Conservation (phyloP, 768 basidiomycete genomes). For the Rhodotorula taiwanensis region DNA sequence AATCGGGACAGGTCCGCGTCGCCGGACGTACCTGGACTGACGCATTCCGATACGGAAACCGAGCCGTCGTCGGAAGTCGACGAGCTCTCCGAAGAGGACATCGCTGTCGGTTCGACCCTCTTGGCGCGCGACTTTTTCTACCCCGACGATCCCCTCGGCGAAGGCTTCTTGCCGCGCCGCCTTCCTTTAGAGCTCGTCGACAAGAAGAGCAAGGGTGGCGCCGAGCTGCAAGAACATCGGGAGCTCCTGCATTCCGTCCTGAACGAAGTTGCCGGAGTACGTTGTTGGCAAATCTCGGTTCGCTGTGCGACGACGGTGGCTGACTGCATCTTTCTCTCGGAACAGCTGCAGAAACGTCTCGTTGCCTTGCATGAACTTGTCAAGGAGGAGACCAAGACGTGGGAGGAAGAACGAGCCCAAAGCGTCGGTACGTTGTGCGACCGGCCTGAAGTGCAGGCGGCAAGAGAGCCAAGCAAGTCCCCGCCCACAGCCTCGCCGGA, state of each 20-base stretch:
- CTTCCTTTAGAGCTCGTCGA: conserved; percentile 21
- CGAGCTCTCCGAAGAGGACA: background rate
- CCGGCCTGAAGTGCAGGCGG: no score
- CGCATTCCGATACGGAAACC: background rate
- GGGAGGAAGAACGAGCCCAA: no score
- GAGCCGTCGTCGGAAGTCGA: background rate
- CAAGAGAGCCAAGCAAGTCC: no score
- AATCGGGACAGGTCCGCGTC: no score
- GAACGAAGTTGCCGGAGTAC: conserved; percentile 25
- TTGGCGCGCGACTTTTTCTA: conserved; percentile 13
- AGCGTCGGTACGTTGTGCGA: no score
- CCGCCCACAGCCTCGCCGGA: no score
- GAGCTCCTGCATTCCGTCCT: conserved; percentile 7
- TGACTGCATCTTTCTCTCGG: no score
- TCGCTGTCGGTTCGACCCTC: background rate
- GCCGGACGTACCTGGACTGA: no score
- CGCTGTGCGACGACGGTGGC: no score
- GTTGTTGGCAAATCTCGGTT: no score
- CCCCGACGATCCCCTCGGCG: conserved; percentile 17
- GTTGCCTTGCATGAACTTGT: conserved; percentile 5
- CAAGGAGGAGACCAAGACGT: background rate
- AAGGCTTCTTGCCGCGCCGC: conserved; percentile 14
- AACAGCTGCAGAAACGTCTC: conserved; percentile 24
- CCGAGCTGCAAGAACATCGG: conserved; percentile 34
- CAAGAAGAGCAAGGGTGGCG: background rate